Evolutionary conservation across 2,329 filamentous ascomycete genomes (phyloP).

Genomic region (Pyrenochaeta sp.): DNA sequence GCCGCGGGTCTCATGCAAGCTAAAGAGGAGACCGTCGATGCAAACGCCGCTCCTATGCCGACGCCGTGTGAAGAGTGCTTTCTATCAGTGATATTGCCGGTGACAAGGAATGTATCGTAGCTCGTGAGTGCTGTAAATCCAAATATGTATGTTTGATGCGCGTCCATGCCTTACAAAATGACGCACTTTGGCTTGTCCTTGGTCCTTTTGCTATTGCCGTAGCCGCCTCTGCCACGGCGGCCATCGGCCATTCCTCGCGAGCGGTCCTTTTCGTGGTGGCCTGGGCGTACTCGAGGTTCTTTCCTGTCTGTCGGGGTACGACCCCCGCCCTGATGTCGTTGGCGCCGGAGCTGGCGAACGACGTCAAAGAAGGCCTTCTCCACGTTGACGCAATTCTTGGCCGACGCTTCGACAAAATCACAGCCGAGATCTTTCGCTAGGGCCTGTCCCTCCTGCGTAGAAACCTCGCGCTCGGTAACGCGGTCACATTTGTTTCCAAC

Average conservation of each 20-base stretch:
- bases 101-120: slow-evolving; percentile 34
- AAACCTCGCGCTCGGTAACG: slow-evolving; percentile 94
- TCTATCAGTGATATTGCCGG: slow-evolving; percentile 42
- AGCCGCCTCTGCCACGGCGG: slow-evolving; percentile 24
- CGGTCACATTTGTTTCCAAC: slow-evolving; percentile 99
- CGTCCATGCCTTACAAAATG: slow-evolving; percentile 39
- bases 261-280: slow-evolving; percentile 29
- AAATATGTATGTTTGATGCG: slow-evolving; percentile 30
- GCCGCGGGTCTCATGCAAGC: slow-evolving; percentile 43
- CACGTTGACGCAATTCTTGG: slow-evolving; percentile 98
- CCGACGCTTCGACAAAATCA: slow-evolving; percentile 95
- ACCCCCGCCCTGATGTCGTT: slow-evolving; percentile 65
- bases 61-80: slow-evolving; percentile 39
- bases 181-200: slow-evolving; percentile 47
- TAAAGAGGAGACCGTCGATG: slow-evolving; percentile 39
- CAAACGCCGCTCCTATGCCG: slow-evolving; percentile 50
- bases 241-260: slow-evolving; percentile 19
- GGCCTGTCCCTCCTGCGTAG: slow-evolving; percentile 92
- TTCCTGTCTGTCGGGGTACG: slow-evolving; percentile 27
- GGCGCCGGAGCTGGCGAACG: slow-evolving; percentile 85
- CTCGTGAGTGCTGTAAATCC: slow-evolving; percentile 38
- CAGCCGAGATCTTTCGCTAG: slow-evolving; percentile 91
- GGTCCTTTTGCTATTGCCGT: slow-evolving; percentile 20
- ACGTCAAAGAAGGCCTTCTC: slow-evolving; percentile 99
- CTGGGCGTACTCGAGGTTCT: slow-evolving; percentile 19